Base-by-base conservation (phyloP, 805 yeast species). In the Myxozyma nipponensis region DNA sequence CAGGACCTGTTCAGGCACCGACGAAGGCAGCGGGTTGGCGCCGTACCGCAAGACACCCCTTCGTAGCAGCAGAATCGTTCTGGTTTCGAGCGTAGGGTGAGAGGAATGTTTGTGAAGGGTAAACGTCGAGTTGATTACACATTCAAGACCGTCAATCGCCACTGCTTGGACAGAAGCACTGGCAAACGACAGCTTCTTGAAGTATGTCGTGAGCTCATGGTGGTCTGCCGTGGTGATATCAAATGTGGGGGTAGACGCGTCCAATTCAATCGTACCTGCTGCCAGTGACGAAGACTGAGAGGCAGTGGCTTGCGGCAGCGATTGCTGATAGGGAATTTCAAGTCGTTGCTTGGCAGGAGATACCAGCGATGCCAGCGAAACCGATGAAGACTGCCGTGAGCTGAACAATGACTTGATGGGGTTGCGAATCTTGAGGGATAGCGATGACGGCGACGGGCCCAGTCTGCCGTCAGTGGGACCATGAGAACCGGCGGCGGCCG, bases 21-120 rank as follows among this genome's bases (percentile, higher is more conserved):
- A 6, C 23, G 28, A 35, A 1, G 52, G 28, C 17, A 22, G 10
- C 19, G 53, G 35, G 3, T 28, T 21, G 3, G 21, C 17, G 10
- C 50, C 28, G 42, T 51, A 54, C 10, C 58, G 46, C 40, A 54
- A 23, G 5, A 54, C 28, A 2, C 51, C 53, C 13, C 42, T 26
- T 3, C 44, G 49, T 4, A 50, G 49, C 6, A 53, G 44, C 21
- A 50, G 51, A 34, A 53, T 47, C 3, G 54, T 49, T 32, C 49
- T 44, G 19, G 21, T 32, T 4, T 32, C 38, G 26, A 52, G 39
- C 6, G 42, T 24, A 25, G 19, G 15, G n/a, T n/a, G n/a, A n/a
- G n/a, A n/a, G n/a, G n/a, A n/a, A n/a, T n/a, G n/a, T 17, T n/a
- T 19, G 21, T 10, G n/a, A 15, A 10, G 5, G 18, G 39, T 3